These are phyloP conservation scores for Aspergillus taichungensis DNA, from an alignment of 495 filamentous ascomycete species.

Conservation along the genomic window DNA sequence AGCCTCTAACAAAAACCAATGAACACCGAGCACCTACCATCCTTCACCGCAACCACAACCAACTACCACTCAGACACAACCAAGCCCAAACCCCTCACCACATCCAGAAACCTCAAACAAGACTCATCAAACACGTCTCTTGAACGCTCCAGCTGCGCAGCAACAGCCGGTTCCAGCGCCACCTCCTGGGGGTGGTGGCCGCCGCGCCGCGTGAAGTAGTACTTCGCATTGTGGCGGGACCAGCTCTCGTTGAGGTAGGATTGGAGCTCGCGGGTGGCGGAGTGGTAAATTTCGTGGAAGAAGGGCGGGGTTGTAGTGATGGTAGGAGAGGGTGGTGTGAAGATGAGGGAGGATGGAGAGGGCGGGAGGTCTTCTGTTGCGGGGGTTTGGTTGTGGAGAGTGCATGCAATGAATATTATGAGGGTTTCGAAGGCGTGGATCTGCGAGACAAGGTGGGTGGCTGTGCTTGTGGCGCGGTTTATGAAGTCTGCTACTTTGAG, in stretches of 20 bases:
- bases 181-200: constrained; percentile 29
- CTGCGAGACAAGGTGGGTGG: constrained; percentile 14
- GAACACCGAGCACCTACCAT: background rate
- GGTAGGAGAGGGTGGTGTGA: background rate
- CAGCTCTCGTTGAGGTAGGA: constrained; percentile 29
- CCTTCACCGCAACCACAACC: background rate
- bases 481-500: constrained; percentile 48
- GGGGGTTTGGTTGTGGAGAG: constrained; percentile 7
- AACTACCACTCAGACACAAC: constrained; percentile 1
- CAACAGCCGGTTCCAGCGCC: constrained; percentile 14
- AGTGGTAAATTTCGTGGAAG: background rate
- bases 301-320: background rate
- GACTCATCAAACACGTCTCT: constrained; percentile 16
- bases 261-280: constrained; percentile 29
- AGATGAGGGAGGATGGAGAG: background rate
- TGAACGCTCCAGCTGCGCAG: constrained; percentile 12
- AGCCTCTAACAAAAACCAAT: no score
- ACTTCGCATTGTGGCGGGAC: constrained; percentile 29
- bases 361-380: background rate
- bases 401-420: constrained; percentile 16
- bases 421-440: constrained; percentile 28
- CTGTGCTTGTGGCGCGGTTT: constrained; percentile 20
- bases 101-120: constrained; percentile 10
- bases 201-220: constrained; percentile 33
- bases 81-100: constrained; percentile 14